Evolutionary conservation across 495 filamentous ascomycete genomes (phyloP).

Genomic region (Daldinia concentrica): DNA sequence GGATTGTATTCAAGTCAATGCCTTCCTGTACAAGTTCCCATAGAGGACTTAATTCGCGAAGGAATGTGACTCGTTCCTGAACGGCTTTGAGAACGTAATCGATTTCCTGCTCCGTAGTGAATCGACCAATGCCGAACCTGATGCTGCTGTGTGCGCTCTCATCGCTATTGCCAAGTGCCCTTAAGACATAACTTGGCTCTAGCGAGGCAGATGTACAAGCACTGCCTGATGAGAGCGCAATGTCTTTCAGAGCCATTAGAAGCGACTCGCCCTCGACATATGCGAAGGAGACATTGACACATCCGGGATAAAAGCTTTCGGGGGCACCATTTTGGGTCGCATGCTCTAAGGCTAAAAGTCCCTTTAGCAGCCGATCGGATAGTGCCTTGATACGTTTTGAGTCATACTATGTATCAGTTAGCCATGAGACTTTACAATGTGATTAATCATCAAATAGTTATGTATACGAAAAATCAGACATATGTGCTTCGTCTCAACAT

Average conservation of each 20-base stretch:
- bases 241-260: constrained; percentile 97
- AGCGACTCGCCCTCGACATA: constrained; percentile 98
- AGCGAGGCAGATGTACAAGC: constrained; percentile 97
- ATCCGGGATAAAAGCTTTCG: constrained; percentile 87
- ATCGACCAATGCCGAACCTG: constrained; percentile 95
- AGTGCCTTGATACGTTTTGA: constrained; percentile 80
- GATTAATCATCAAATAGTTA: not conserved
- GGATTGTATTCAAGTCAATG: constrained; percentile 92
- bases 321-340: constrained; percentile 90
- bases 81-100: constrained; percentile 98
- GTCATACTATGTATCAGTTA: constrained; percentile 78
- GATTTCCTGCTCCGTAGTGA: constrained; percentile 94
- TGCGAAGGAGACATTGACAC: constrained; percentile 97
- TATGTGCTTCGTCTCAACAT: constrained; percentile 64
- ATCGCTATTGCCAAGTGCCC: constrained; percentile 92
- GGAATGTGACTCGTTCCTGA: constrained; percentile 84
- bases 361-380: constrained; percentile 82
- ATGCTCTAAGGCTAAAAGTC: constrained; percentile 88
- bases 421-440: not conserved
- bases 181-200: constrained; percentile 94
- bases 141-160: constrained; percentile 98
- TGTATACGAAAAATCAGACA: constrained; percentile 51
- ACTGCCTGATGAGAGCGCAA: constrained; percentile 95
- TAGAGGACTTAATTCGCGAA: constrained; percentile 93
- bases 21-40: constrained; percentile 99